Evolutionary conservation across 2,329 filamentous ascomycete species (phyloP).

Genomic region (Chaetothyriales sp.): DNA sequence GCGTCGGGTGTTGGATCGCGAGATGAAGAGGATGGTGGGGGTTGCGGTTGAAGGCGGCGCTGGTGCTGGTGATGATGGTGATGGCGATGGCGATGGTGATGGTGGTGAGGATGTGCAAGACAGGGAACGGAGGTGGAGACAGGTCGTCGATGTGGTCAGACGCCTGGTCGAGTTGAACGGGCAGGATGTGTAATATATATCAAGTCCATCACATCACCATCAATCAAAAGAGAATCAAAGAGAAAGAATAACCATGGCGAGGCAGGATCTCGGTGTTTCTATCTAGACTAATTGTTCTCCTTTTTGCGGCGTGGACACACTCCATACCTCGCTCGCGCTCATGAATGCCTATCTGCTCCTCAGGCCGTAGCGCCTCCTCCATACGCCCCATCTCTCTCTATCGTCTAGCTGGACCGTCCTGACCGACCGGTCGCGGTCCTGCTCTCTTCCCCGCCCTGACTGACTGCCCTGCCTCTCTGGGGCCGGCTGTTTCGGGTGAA

Average conservation of each 20-base stretch:
- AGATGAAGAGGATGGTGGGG: conserved; percentile 59
- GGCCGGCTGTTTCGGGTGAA: not conserved
- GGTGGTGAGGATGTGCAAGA: conserved; percentile 21
- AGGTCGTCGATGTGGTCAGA: conserved; percentile 62
- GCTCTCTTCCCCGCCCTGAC: too few relatives aligned
- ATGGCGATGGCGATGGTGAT: conserved; percentile 47
- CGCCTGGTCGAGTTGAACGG: conserved; percentile 82
- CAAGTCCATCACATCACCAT: not conserved
- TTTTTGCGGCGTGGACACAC: not conserved
- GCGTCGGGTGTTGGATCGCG: conserved; percentile 69
- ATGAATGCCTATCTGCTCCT: not conserved
- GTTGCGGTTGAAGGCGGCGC: not conserved
- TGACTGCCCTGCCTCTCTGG: not conserved
- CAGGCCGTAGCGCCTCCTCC: not conserved
- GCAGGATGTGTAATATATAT: conserved; percentile 43
- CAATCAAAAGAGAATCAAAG: not conserved
- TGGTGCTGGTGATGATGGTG: conserved; percentile 34
- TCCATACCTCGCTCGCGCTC: not conserved
- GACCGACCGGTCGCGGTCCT: not conserved
- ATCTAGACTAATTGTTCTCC: not conserved
- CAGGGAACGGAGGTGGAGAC: not conserved
- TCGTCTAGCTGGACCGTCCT: not conserved
- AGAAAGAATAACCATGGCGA: not conserved
- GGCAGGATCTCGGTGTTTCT: not conserved
- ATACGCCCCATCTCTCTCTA: not conserved